Percentiles rank a stretch among this genome's conserved stretches.
Evolutionary conservation across 2,329 filamentous ascomycete species (phyloP).

Genomic region (Xylariales sp.): DNA sequence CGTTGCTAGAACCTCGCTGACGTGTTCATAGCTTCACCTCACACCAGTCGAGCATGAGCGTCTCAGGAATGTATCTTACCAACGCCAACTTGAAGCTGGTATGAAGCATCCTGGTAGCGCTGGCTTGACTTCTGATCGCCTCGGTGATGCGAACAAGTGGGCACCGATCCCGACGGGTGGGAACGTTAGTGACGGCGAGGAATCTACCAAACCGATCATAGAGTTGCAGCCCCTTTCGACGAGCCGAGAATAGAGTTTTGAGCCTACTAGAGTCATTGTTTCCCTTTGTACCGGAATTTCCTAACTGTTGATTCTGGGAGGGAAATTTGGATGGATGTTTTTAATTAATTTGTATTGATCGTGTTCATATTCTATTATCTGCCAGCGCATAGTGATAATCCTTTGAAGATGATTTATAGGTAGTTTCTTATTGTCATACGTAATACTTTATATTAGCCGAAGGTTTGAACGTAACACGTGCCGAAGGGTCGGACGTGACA

Average conservation of each 20-base stretch:
- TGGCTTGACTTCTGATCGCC: constrained; percentile 53
- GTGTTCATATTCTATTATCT: no score
- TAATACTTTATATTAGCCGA: no score
- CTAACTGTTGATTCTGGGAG: background rate
- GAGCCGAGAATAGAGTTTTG: background rate
- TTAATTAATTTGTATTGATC: background rate
- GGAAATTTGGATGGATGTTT: background rate
- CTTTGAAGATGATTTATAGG: no score
- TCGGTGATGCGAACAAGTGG: constrained; percentile 48
- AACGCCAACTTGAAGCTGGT: constrained; percentile 59
- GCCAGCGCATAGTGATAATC: background rate
- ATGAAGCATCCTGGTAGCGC: constrained; percentile 55
- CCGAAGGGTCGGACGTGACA: no score
- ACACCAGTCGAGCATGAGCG: constrained; percentile 59
- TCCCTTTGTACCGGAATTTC: background rate
- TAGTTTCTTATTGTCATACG: no score
- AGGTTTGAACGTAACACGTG: no score
- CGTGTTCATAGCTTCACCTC: constrained; percentile 40
- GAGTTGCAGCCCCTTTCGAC: background rate
- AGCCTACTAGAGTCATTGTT: background rate
- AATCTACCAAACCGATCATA: background rate
- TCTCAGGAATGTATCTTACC: constrained; percentile 58
- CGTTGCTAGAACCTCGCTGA: background rate
- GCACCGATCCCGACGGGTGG: background rate
- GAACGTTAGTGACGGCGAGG: background rate